These are phyloP conservation scores for Chlamydomonas sphaeroides DNA, from an alignment of 139 green algal species.

Conservation along the genomic window DNA sequence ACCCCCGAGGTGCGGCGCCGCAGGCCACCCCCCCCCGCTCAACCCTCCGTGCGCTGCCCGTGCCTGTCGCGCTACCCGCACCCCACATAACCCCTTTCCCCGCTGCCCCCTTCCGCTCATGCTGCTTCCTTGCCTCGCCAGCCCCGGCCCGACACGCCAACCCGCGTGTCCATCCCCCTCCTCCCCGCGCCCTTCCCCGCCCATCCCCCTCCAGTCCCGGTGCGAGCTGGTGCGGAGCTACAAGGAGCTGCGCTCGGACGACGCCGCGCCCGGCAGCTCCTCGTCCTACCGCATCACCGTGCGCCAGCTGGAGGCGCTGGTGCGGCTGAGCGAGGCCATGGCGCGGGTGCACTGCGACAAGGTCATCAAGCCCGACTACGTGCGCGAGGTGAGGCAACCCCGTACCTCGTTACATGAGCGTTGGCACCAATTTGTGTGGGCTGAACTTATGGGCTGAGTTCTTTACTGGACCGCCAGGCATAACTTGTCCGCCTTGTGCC, in stretches of 20 bases:
- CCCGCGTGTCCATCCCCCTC: background rate
- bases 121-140: no score
- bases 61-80: no score
- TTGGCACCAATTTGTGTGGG: no score
- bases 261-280: constrained; percentile 83
- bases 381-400: constrained; percentile 62
- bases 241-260: constrained; percentile 85
- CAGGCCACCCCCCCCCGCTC: constrained; percentile 53
- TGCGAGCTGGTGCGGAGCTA: constrained; percentile 83
- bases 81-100: no score
- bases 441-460: no score
- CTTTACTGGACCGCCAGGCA: no score
- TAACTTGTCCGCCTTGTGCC: no score
- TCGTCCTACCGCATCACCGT: constrained; percentile 93
- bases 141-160: no score
- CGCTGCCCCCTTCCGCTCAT: no score
- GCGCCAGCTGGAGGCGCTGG: constrained; percentile 96
- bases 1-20: constrained; percentile 50
- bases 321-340: constrained; percentile 75
- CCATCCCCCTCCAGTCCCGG: constrained; percentile 59
- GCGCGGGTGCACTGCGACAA: constrained; percentile 57
- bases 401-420: no score
- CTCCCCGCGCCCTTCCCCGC: no score
- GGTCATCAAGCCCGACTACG: constrained; percentile 57
- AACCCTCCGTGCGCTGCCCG: no score